Base-by-base conservation (phyloP, 2,329 filamentous ascomycete species). In the Diaporthe sp. region DNA sequence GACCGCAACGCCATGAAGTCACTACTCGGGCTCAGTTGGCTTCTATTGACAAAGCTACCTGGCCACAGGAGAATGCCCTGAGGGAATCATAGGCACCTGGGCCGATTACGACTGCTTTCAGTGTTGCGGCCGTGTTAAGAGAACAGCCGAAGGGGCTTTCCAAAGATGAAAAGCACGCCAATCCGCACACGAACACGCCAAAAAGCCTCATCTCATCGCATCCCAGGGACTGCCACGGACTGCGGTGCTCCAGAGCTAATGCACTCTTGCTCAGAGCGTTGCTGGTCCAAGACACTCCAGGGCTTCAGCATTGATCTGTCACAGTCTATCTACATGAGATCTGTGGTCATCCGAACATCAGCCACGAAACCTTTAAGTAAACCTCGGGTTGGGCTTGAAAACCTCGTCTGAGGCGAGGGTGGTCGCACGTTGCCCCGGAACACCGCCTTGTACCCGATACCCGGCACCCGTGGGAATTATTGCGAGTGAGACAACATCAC, bases 171-270 rank as follows among this genome's bases (percentile, higher is more conserved):
- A 25, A 60, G 12, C 19, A 25, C n/a, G 57, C n/a, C 31, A 31
- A 22, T 39, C 9, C 51, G 61, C 61, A 37, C 75, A 51, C 31
- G 58, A 53, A 34, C n/a, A 10, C n/a, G 37, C 42, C 51, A 17
- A 25, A 39, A 19, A 34, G 51, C 22, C 34, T 17, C 37, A 31
- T 19, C 34, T 61, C 25, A 19, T 12, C 49, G 39, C 22, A 8
- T 15, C 17, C 72, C 51, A 53, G 34, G 58, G 71, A 51, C 34
- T 77, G 77, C 72, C 78, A 75, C 39, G 31, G 25, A n/a, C 73
- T 75, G 76, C 55, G 57, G 74, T 78, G 73, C 51, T 19, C 77
- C 72, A 62, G 74, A 51, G 58, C 70, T 44, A 57, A 78, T 58
- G 65, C 75, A 31, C 51, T 46, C 37, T 60, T 39, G 58, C 71